Evolutionary conservation across 768 basidiomycete genomes (phyloP), one percentile per base, ranked within the genome.

Genomic region (Boletus edulis): DNA sequence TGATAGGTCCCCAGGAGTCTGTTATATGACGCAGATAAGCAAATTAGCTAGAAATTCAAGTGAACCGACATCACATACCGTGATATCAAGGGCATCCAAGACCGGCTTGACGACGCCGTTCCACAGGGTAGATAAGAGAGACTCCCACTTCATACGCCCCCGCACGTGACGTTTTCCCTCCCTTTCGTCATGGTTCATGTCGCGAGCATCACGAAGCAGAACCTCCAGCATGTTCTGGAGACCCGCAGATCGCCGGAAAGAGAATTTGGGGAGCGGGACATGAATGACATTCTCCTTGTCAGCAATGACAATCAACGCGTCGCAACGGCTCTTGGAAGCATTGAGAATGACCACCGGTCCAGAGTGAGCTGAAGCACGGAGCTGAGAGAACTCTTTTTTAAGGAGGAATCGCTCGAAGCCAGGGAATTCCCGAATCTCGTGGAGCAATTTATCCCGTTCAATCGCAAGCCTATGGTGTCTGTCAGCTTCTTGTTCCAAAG

Each of bases 241-340:
- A 3, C 14, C 41, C 10, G 10, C 35, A 20, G 38, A 56, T 40
- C 35, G 58, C 15, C 18, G 37, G 10, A 52, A 9, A 2, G 55
- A 49, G 34, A 52, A 57, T 13, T 14, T 12, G 1, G 32, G 38
- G 15, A 59, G 55, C 6, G 55, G 55, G 20, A 58, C 56, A 18
- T 58, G 52, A 10, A 58, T 8, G 1, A 38, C 56, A n/a, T 42
- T 5, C 0, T 53, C 41, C 17, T 18, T 35, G 14, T 59, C 35
- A 2, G 45, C 52, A 10, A 41, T 29, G 10, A 59, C 4, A 13
- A 59, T 50, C 49, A 59, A 42, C 9, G 73, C 76, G 51, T 77
- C 72, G 31, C 72, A 75, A n/a, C 72, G 61, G 15, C 22, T 43
- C 18, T 49, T 18, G 10, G 51, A 24, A 7, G 43, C 51, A 29